A percentile compares a stretch with the other conserved stretches of the same genome.
phyloP scores from a whole-genome alignment of 1,139 yeast species.

The Scheffersomyces insectosa region DNA sequence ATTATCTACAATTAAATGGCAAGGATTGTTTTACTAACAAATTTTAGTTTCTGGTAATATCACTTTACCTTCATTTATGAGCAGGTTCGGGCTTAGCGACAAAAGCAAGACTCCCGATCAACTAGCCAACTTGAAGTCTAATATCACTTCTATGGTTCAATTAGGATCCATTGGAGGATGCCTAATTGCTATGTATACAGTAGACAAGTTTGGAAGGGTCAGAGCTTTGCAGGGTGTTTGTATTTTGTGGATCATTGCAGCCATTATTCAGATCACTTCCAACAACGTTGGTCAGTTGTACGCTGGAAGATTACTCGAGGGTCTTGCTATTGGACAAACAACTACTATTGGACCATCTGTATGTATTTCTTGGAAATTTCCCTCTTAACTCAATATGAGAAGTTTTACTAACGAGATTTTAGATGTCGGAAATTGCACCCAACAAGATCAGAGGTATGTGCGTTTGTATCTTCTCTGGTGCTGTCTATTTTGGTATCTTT shows the following conservation, averaged over 20 bases:
- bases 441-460: conserved; percentile 53
- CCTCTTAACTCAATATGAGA: conserved; percentile 16
- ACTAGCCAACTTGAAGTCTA: conserved; percentile 52
- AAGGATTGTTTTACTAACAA: background rate
- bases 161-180: conserved; percentile 62
- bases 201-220: conserved; percentile 57
- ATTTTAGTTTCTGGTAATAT: conserved; percentile 38
- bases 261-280: conserved; percentile 50
- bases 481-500: conserved; percentile 57
- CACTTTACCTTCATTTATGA: conserved; percentile 44
- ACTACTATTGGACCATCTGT: conserved; percentile 55
- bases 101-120: conserved; percentile 30
- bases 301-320: conserved; percentile 57
- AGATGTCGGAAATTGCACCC: conserved; percentile 54
- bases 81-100: conserved; percentile 49
- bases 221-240: conserved; percentile 50
- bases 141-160: conserved; percentile 63
- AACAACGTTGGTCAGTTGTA: conserved; percentile 47
- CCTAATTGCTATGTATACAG: conserved; percentile 48
- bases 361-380: too few relatives aligned
- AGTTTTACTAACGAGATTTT: too few relatives aligned
- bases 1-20: background rate
- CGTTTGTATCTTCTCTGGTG: conserved; percentile 53
- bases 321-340: conserved; percentile 58
- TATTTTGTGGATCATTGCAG: conserved; percentile 47